These are phyloP conservation scores for Myrmaecium sp. DNA, from an alignment of 2,329 filamentous ascomycete species.

Conservation along the genomic window DNA sequence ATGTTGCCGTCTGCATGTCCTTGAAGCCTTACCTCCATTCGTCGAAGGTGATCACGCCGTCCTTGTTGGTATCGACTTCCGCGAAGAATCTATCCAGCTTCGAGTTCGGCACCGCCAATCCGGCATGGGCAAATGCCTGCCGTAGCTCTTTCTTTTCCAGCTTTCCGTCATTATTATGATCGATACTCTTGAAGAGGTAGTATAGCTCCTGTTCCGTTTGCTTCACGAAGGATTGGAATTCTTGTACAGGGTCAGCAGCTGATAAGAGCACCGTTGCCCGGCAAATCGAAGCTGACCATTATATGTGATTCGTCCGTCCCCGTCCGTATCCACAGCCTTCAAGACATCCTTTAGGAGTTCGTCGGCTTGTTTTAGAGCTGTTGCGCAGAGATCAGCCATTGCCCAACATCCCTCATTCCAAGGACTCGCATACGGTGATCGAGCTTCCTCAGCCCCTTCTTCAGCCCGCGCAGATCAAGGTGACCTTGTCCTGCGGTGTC, in stretches of 20 bases:
- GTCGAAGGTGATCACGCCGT: conserved; percentile 74
- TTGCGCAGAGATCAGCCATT: conserved; percentile 8
- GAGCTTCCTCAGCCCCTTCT: conserved; percentile 70
- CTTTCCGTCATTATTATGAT: conserved; percentile 68
- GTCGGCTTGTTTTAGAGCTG: conserved; percentile 81
- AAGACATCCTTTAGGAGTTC: conserved; percentile 67
- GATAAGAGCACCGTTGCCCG: conserved; percentile 4
- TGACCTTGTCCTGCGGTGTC: conserved; percentile 62
- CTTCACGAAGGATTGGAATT: conserved; percentile 80
- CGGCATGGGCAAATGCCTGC: conserved; percentile 59
- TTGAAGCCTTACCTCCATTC: conserved; percentile 66
- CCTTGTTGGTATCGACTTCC: conserved; percentile 77
- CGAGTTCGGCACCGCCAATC: conserved; percentile 58
- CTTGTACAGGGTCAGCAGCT: conserved; percentile 30
- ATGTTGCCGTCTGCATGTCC: neutral
- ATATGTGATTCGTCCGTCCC: conserved; percentile 81
- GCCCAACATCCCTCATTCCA: conserved; percentile 10
- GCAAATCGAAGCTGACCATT: conserved; percentile 40
- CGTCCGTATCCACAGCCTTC: conserved; percentile 66
- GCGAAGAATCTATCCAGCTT: conserved; percentile 74
- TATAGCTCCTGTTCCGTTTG: conserved; percentile 72
- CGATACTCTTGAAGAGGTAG: conserved; percentile 70
- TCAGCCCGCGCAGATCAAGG: conserved; percentile 68
- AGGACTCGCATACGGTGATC: conserved; percentile 59
- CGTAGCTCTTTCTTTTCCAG: conserved; percentile 76